Evolutionary conservation across 768 basidiomycete genomes (phyloP).

Genomic region (Serendipita sp.): DNA sequence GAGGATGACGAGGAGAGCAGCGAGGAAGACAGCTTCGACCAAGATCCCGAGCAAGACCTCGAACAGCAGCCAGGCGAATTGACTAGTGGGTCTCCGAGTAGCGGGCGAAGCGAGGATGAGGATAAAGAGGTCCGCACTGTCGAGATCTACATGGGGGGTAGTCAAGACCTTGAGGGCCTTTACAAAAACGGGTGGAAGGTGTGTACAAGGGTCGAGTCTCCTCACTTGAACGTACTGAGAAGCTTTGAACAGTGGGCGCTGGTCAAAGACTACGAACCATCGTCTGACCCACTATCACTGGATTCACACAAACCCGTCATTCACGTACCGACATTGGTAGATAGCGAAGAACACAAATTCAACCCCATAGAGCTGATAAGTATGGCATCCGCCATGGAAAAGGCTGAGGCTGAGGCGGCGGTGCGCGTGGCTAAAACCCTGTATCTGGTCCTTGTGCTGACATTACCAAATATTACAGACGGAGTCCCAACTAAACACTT

Average conservation of each 20-base stretch:
- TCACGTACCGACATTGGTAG: not conserved
- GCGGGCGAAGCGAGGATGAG: conserved; percentile 11
- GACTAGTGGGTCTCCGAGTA: conserved; percentile 38
- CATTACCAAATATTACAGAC: not conserved
- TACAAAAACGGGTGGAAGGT: conserved; percentile 7
- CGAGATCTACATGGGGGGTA: not conserved
- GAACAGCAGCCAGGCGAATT: conserved; percentile 16
- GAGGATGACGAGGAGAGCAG: not conserved
- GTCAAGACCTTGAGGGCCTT: not conserved
- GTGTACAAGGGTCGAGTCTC: not conserved
- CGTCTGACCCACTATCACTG: not conserved
- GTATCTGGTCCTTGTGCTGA: too few relatives aligned
- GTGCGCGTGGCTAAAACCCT: too few relatives aligned
- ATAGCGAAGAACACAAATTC: not conserved
- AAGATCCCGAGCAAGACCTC: not conserved
- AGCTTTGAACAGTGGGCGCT: not conserved
- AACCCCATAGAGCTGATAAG: not conserved
- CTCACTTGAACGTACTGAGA: not conserved
- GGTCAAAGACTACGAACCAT: not conserved
- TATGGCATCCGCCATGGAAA: not conserved
- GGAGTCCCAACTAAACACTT: not conserved
- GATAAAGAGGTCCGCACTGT: not conserved
- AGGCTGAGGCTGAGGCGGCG: not conserved
- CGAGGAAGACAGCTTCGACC: not conserved
- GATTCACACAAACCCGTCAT: not conserved